Evolutionary conservation across 1,139 yeast species (phyloP).

Genomic region (Suhomyces panamericanus): DNA sequence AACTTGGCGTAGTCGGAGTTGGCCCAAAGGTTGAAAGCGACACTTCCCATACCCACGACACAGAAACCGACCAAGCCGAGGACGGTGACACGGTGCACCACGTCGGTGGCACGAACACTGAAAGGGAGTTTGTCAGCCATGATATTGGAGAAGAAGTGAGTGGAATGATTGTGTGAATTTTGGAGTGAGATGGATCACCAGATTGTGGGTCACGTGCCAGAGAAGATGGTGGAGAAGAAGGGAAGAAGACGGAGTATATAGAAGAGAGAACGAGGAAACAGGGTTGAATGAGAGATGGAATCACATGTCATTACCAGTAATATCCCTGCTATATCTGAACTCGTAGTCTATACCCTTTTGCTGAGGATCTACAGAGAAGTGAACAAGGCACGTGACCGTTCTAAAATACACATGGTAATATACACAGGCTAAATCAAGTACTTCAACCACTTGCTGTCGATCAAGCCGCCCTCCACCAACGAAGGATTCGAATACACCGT

Average conservation of each 20-base stretch:
- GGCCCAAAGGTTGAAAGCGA: slow-evolving; percentile 27
- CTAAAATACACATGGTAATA: slow-evolving; percentile 3
- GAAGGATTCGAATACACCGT: slow-evolving; percentile 45
- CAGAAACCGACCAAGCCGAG: slow-evolving; percentile 34
- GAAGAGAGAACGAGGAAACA: too few relatives aligned
- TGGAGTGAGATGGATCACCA: not conserved
- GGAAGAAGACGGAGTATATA: too few relatives aligned
- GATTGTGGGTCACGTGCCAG: not conserved
- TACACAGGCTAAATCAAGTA: slow-evolving; percentile 30
- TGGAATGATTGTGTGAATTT: slow-evolving; percentile 1
- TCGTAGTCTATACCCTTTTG: not conserved
- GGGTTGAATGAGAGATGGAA: too few relatives aligned
- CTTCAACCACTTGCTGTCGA: slow-evolving; percentile 41
- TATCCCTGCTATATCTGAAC: too few relatives aligned
- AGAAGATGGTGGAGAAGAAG: too few relatives aligned
- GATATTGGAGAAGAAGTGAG: not conserved
- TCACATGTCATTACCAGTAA: too few relatives aligned
- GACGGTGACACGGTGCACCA: slow-evolving; percentile 28
- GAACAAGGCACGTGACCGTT: not conserved
- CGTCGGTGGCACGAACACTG: slow-evolving; percentile 40
- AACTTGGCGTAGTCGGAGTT: slow-evolving; percentile 43
- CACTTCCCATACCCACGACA: slow-evolving; percentile 36
- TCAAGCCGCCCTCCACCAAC: slow-evolving; percentile 37
- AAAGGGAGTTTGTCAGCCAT: slow-evolving; percentile 43
- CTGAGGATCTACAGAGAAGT: not conserved